Evolutionary conservation across 2,329 filamentous ascomycete species (phyloP), one percentile per base, ranked within the genome.

Genomic region (Macrophomina tecta): DNA sequence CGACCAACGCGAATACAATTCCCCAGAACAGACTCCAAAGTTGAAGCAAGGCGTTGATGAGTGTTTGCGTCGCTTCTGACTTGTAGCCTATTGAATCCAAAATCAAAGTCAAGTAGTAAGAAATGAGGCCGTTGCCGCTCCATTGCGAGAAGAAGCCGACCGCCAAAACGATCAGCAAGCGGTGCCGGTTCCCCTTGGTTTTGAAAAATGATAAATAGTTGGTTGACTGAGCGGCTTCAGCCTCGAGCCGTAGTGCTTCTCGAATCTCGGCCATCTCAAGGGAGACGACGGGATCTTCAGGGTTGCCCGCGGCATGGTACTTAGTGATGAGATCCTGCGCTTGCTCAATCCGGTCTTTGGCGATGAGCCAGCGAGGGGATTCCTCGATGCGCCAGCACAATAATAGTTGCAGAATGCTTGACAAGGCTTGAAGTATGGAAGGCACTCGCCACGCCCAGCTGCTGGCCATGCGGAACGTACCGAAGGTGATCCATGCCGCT

Each of bases 1-100:
- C 76, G 49, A 77, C 71, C 68, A 78, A 75, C 63, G 72, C 74
- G 36, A 71, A 68, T 11, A 64, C 65, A 4, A 87, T 82, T 12
- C 87, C 86, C 5, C 85, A 82, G 48, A 89, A 82, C 7, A 84
- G 84, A 66, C 86, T 87, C 69, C 88, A 86, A 70, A 88, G 88
- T 73, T 89, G 88, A 70, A 90, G 83, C 65, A 73, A 71, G 52
- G 78, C 78, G 65, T 82, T 82, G 70, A 82, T 80, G 36, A 79
- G 69, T 3, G 79, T 73, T 69, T 81, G 78, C 8, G 74, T 76
- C 60, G 73, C 72, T 55, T 70, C 66, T 58, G 74, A 70, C 23
- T 71, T 77, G 67, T 79, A 73, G 30, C 77, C 78, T 36, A 78
- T 74, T n/a, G 68, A 60, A 40, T 77, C 69, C 55, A 79, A 68